phyloP scores from a whole-genome alignment of 768 basidiomycete species.

The Lanmaoa pseudosensibilis region DNA sequence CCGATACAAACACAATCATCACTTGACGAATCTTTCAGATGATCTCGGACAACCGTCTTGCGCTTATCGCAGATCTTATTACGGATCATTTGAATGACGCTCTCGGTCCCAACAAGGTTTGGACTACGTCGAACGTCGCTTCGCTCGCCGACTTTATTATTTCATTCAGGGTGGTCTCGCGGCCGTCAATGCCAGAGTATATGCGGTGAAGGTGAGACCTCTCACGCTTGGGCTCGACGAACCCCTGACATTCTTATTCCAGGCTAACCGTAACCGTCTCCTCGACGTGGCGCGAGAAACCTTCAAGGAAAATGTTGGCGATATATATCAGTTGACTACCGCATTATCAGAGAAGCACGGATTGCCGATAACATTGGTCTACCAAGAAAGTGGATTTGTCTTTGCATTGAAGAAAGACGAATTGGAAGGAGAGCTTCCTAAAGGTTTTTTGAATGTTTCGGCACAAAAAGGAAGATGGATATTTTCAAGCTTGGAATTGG shows the following conservation, averaged over 20 bases:
- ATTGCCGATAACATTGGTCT: conserved; percentile 64
- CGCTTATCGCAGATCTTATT: conserved; percentile 59
- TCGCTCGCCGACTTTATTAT: background rate
- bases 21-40: conserved; percentile 43
- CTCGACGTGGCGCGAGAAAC: conserved; percentile 96
- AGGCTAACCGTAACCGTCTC: conserved; percentile 78
- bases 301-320: conserved; percentile 88
- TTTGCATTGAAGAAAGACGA: conserved; percentile 64
- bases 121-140: background rate
- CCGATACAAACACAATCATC: background rate
- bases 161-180: conserved; percentile 60
- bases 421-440: conserved; percentile 57
- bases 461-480: conserved; percentile 68
- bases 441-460: conserved; percentile 66
- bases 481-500: conserved; percentile 82
- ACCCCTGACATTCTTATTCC: background rate
- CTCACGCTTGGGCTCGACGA: background rate
- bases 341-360: conserved; percentile 60
- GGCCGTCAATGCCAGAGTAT: conserved; percentile 79
- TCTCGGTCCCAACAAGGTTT: conserved; percentile 58
- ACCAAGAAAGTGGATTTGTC: conserved; percentile 73
- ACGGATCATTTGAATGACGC: conserved; percentile 73
- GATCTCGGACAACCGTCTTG: conserved; percentile 71
- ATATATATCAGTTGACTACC: conserved; percentile 72
- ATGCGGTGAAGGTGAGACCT: conserved; percentile 70